phyloP scores from a whole-genome alignment of 1,284 basidiomycete genomes.

The Tilletia horrida region DNA sequence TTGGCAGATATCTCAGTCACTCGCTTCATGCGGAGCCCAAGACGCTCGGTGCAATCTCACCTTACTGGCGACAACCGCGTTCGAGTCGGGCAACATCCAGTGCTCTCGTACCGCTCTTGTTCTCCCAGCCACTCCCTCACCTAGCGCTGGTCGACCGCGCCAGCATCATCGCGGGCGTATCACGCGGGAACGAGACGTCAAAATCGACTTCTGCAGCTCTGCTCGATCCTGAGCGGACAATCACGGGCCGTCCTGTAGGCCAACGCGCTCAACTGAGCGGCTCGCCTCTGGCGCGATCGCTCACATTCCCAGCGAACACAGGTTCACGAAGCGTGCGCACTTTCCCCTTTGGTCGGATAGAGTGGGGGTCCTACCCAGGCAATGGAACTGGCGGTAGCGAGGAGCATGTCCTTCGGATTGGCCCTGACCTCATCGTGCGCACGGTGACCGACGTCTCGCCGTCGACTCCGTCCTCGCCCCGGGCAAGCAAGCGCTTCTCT shows the following conservation, averaged over 20 bases:
- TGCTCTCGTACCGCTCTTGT: constrained; percentile 37
- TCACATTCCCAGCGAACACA: constrained; percentile 28
- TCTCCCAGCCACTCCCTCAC: constrained; percentile 42
- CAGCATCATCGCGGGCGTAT: neutral
- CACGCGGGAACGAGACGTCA: constrained; percentile 11
- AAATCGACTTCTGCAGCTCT: constrained; percentile 19
- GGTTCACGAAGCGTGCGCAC: constrained; percentile 17
- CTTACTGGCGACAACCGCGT: constrained; percentile 27
- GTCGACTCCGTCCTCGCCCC: constrained; percentile 36
- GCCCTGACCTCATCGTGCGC: constrained; percentile 38
- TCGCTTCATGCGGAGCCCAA: constrained; percentile 41
- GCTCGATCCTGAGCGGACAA: constrained; percentile 30
- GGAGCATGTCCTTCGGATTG: constrained; percentile 29
- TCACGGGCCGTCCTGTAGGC: constrained; percentile 27
- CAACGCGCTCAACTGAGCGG: constrained; percentile 27
- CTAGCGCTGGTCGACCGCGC: constrained; percentile 34
- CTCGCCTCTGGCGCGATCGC: constrained; percentile 33
- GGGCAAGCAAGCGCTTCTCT: constrained; percentile 45
- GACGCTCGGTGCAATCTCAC: constrained; percentile 36
- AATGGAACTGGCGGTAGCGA: constrained; percentile 3
- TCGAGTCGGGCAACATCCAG: constrained; percentile 22
- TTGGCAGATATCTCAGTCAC: constrained; percentile 26
- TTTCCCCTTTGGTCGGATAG: constrained; percentile 34
- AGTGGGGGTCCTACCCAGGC: constrained; percentile 25
- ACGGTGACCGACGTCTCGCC: constrained; percentile 30